These are phyloP conservation scores for Geotrichum cucujoidarum DNA, from an alignment of 1,139 yeast genomes.

Conservation along the genomic window DNA sequence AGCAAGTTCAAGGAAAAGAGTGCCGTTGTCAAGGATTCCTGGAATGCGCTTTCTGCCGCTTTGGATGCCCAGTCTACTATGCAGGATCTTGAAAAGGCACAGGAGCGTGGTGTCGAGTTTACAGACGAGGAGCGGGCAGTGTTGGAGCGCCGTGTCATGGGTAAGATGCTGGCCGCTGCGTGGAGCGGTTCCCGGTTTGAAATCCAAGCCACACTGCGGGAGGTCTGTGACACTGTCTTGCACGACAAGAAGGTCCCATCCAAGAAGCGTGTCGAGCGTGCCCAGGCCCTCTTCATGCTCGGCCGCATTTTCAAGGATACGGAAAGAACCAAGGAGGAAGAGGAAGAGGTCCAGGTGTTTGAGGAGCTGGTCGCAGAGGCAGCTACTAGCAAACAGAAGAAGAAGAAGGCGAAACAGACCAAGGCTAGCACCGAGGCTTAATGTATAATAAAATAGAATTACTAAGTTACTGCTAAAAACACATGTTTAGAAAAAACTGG, in stretches of 20 bases:
- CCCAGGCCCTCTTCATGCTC: conserved; percentile 66
- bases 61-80: conserved; percentile 82
- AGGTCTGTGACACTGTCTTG: conserved; percentile 75
- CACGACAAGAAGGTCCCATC: conserved; percentile 56
- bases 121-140: conserved; percentile 79
- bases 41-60: conserved; percentile 82
- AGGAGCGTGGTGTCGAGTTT: conserved; percentile 53
- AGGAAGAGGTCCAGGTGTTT: conserved; percentile 84
- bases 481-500: too few relatives aligned
- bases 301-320: conserved; percentile 69
- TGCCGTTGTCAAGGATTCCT: conserved; percentile 76
- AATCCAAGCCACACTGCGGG: conserved; percentile 77
- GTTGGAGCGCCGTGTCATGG: conserved; percentile 79
- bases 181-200: conserved; percentile 94
- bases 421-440: not conserved
- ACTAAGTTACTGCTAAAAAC: too few relatives aligned
- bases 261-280: conserved; percentile 62
- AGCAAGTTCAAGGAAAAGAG: conserved; percentile 84
- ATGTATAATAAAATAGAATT: too few relatives aligned
- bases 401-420: conserved; percentile 25
- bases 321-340: conserved; percentile 75
- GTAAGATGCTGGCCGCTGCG: conserved; percentile 89
- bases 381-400: conserved; percentile 62
- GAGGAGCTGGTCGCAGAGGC: conserved; percentile 93
- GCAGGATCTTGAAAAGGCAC: conserved; percentile 58